Conservation (phyloP, 768 basidiomycete genomes). For the Calvatia gigantea region DNA sequence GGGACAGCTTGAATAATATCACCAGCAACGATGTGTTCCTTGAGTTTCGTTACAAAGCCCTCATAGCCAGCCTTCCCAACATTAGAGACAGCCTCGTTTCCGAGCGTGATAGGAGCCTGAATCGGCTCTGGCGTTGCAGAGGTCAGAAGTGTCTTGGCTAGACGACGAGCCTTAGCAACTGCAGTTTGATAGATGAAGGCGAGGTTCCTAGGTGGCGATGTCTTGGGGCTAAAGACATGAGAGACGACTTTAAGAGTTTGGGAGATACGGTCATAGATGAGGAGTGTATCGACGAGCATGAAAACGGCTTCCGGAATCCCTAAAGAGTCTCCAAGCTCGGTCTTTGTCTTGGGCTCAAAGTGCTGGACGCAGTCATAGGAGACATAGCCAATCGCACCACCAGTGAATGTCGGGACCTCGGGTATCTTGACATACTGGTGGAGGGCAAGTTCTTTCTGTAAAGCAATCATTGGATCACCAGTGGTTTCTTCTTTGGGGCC, state of each 20-base stretch:
- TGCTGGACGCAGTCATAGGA: constrained; percentile 95
- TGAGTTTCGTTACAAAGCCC: constrained; percentile 83
- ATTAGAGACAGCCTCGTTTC: constrained; percentile 74
- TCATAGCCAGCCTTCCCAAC: constrained; percentile 94
- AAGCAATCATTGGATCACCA: constrained; percentile 82
- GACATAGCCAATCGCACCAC: constrained; percentile 97
- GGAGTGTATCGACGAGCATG: constrained; percentile 94
- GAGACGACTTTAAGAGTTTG: constrained; percentile 95
- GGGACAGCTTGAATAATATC: constrained; percentile 99
- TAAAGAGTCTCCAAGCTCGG: constrained; percentile 70
- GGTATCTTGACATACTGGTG: constrained; percentile 92
- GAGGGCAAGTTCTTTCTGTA: constrained; percentile 82
- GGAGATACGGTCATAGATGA: constrained; percentile 96
- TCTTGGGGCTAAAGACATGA: constrained; percentile 84
- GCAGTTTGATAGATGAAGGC: constrained; percentile 88
- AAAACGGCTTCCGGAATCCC: constrained; percentile 94
- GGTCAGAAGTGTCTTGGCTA: constrained; percentile 68
- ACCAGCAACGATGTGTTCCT: constrained; percentile 91
- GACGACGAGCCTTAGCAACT: constrained; percentile 71
- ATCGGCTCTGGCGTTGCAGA: constrained; percentile 56
- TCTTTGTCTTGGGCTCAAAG: constrained; percentile 91
- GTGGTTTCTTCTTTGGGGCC: constrained; percentile 78
- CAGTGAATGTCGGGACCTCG: constrained; percentile 91
- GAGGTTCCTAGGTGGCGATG: constrained; percentile 63
- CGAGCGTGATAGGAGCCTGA: constrained; percentile 65